phyloP scores from a whole-genome alignment of 148 eudicot species.

The Chenopodium berlandieri region DNA sequence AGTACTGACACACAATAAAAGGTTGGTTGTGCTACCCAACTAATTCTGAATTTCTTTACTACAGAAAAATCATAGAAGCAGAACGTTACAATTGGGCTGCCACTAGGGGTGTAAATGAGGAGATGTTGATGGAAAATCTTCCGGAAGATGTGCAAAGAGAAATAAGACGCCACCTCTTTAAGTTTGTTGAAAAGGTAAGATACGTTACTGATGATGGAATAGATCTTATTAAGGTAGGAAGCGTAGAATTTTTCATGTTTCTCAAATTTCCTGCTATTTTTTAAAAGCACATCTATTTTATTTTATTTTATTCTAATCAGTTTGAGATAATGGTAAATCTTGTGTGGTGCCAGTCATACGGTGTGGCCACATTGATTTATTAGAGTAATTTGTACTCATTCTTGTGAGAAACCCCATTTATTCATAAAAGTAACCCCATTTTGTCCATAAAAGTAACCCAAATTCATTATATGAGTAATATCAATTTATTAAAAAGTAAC shows the following conservation, averaged over 20 bases:
- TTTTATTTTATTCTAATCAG: background rate
- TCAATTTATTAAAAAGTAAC: too few species aligned
- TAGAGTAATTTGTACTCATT: too few species aligned
- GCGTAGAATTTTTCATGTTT: background rate
- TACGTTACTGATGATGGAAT: background rate
- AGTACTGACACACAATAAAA: background rate
- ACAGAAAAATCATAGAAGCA: constrained; percentile 71
- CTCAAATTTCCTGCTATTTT: background rate
- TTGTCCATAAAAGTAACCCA: too few species aligned
- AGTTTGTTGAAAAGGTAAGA: constrained; percentile 54
- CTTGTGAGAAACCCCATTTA: too few species aligned
- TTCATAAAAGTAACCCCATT: too few species aligned
- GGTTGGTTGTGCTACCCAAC: background rate
- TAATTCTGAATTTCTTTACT: constrained; percentile 5
- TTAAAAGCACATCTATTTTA: background rate
- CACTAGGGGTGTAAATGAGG: constrained; percentile 78
- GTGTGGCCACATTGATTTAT: too few species aligned
- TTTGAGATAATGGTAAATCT: too few species aligned
- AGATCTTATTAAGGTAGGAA: background rate
- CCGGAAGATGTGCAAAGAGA: constrained; percentile 89
- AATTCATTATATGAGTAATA: too few species aligned
- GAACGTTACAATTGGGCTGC: constrained; percentile 80
- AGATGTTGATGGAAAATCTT: constrained; percentile 61
- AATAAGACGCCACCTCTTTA: constrained; percentile 65
- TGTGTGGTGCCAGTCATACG: too few species aligned